Conservation (phyloP, 805 yeast genomes). For the Candida golubevii region DNA sequence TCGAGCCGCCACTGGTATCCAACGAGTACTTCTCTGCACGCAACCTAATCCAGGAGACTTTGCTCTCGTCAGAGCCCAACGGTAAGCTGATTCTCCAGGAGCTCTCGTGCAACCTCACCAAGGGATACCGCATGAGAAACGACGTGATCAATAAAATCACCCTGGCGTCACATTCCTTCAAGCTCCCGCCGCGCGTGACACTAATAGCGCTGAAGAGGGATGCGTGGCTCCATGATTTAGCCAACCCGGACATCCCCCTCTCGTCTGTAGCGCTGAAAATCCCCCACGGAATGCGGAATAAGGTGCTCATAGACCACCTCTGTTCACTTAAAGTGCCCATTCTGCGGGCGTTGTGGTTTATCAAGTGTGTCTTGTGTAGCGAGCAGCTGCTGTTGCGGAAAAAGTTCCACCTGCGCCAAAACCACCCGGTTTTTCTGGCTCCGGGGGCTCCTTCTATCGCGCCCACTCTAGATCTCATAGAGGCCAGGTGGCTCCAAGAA, state of each 20-base stretch:
- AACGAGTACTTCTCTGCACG: constrained; percentile 72
- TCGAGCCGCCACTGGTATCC: constrained; percentile 56
- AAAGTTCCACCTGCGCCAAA: constrained; percentile 24
- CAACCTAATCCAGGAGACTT: constrained; percentile 47
- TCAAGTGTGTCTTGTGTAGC: constrained; percentile 79
- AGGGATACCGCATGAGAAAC: constrained; percentile 35
- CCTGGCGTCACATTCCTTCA: constrained; percentile 42
- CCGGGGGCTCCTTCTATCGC: constrained; percentile 4
- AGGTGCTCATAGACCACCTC: constrained; percentile 68
- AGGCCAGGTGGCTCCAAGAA: constrained; percentile 67
- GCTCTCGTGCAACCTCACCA: constrained; percentile 35
- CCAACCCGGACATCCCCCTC: constrained; percentile 62
- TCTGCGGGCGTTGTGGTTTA: constrained; percentile 85
- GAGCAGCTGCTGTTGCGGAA: constrained; percentile 29
- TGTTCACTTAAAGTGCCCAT: constrained; percentile 65
- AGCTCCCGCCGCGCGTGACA: constrained; percentile 86
- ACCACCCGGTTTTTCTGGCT: constrained; percentile 1
- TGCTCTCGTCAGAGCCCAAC: constrained; percentile 32
- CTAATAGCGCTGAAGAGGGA: constrained; percentile 83
- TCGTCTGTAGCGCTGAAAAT: constrained; percentile 67
- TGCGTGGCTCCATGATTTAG: constrained; percentile 79
- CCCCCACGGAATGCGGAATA: constrained; percentile 86
- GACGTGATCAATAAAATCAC: constrained; percentile 38
- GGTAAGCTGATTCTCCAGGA: constrained; percentile 35
- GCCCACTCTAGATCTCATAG: constrained; percentile 30